phyloP scores from a whole-genome alignment of 2,329 filamentous ascomycete species.

The Escovopsis weberi region DNA sequence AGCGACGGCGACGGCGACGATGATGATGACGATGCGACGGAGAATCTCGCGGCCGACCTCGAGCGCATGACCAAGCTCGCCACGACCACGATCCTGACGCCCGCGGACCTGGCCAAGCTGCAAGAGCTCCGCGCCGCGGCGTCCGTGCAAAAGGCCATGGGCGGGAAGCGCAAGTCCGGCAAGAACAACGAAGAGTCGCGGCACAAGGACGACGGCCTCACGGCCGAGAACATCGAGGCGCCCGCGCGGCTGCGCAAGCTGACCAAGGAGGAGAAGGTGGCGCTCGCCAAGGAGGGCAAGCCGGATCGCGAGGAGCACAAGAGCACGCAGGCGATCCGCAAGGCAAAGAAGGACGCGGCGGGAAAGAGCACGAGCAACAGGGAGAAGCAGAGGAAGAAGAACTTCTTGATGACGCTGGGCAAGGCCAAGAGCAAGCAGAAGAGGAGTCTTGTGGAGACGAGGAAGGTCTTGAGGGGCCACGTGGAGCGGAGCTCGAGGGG shows the following conservation, averaged over 20 bases:
- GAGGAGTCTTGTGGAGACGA: conserved; percentile 77
- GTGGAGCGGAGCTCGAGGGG: conserved; percentile 72
- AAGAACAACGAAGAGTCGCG: conserved; percentile 35
- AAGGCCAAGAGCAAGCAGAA: conserved; percentile 95
- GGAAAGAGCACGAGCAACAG: conserved; percentile 96
- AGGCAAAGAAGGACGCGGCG: conserved; percentile 73
- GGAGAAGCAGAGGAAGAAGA: conserved; percentile 95
- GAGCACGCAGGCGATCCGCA: conserved; percentile 67
- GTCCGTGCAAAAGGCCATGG: conserved; percentile 50
- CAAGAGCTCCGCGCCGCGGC: conserved; percentile 70
- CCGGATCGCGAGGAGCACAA: conserved; percentile 67
- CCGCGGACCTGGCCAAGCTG: conserved; percentile 89
- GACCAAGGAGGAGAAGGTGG: conserved; percentile 81
- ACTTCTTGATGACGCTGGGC: conserved; percentile 94
- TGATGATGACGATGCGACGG: conserved; percentile 5
- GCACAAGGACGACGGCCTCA: conserved; percentile 77
- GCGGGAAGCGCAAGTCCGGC: conserved; percentile 29
- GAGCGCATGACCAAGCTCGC: conserved; percentile 57
- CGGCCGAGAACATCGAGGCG: conserved; percentile 82
- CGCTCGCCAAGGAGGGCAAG: conserved; percentile 69
- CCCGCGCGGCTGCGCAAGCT: conserved; percentile 67
- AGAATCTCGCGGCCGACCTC: conserved; percentile 22
- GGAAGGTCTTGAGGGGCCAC: conserved; percentile 67
- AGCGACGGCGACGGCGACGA: conserved; percentile 12
- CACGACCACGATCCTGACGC: conserved; percentile 88